These are phyloP conservation scores for Stemphylium vesicarium DNA, from an alignment of 2,329 filamentous ascomycete genomes.

Conservation along the genomic window DNA sequence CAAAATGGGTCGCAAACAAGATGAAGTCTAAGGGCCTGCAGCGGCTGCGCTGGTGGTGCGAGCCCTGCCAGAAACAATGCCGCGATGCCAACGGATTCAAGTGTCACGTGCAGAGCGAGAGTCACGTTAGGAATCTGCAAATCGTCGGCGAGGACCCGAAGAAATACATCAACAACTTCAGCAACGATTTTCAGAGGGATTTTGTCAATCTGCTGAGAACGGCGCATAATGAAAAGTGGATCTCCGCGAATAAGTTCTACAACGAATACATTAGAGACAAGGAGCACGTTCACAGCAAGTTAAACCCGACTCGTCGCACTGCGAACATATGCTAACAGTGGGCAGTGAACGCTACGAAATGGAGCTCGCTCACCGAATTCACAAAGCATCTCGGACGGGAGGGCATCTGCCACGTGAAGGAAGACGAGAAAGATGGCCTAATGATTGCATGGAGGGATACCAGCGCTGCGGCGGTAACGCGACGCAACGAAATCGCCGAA, in stretches of 20 bases:
- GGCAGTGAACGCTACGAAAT: constrained; percentile 82
- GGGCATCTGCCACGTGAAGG: constrained; percentile 80
- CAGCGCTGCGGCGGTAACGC: constrained; percentile 79
- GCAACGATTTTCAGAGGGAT: constrained; percentile 78
- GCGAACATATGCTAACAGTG: neutral
- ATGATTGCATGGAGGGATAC: constrained; percentile 92
- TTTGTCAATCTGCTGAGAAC: constrained; percentile 80
- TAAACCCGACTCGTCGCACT: no score
- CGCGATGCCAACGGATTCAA: constrained; percentile 78
- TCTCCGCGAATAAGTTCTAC: constrained; percentile 92
- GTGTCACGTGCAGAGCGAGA: constrained; percentile 81
- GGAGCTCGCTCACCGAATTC: constrained; percentile 87
- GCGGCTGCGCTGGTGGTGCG: constrained; percentile 89
- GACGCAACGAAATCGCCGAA: constrained; percentile 79
- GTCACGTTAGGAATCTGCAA: constrained; percentile 74
- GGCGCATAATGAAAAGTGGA: constrained; percentile 86
- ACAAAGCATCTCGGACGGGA: constrained; percentile 85
- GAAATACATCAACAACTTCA: constrained; percentile 82
- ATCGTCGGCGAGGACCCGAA: constrained; percentile 90
- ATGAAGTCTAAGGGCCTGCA: constrained; percentile 71
- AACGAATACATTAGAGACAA: constrained; percentile 82
- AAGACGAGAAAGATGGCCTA: constrained; percentile 86
- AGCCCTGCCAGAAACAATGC: constrained; percentile 76
- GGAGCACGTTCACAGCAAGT: constrained; percentile 72
- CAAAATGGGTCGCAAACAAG: constrained; percentile 89